Evolutionary conservation across 2,329 filamentous ascomycete genomes (phyloP), one percentile per base, ranked within the genome.

Genomic region (Chaetomium strumarium): DNA sequence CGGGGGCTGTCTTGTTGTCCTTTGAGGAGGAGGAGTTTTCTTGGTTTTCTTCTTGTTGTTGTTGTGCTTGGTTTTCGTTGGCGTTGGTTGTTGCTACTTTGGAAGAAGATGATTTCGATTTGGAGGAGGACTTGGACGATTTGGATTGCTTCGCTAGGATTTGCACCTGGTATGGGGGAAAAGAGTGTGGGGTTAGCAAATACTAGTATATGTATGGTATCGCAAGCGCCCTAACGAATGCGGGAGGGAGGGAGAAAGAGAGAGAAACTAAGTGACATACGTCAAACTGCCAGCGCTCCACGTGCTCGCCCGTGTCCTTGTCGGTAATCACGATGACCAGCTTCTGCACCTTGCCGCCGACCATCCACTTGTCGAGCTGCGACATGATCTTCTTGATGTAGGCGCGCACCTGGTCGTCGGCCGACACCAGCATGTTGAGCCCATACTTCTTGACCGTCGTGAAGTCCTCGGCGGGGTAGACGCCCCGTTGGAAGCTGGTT

Each of bases 311-410:
- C 0, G 91, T 96, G 70, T 99, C 93, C 71, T 96, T 97, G 75
- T 88, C 88, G 31, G 92, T 96, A 61, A 99, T 91, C 44, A 99
- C 93, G 49, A 99, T 87, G 55, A 99, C 91, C 12, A 99, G 83
- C 71, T 95, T 96, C 48, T 89, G 95, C 67, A 99, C 96, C 72
- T 99, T 97, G 68, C 91, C 90, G 63, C 87, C 88, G 49, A 90
- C 79, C 90, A 97, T 97, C 93, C 93, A 99, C 68, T 89, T 90
- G 74, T 95, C 92, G 53, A 99, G 82, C 72, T 99, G 93, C 29
- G 85, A 85, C 91, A 96, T 99, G 74, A 99, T 97, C 73, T 95
- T 96, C 72, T 96, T 96, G 77, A 99, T 95, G 73, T 99, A 99
- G 31, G 91, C 90, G 72, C 96, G 95, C 67, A 99, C 93, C 73